phyloP scores from a whole-genome alignment of 169 alveolate genomes.

The Besnoitia besnoiti region DNA sequence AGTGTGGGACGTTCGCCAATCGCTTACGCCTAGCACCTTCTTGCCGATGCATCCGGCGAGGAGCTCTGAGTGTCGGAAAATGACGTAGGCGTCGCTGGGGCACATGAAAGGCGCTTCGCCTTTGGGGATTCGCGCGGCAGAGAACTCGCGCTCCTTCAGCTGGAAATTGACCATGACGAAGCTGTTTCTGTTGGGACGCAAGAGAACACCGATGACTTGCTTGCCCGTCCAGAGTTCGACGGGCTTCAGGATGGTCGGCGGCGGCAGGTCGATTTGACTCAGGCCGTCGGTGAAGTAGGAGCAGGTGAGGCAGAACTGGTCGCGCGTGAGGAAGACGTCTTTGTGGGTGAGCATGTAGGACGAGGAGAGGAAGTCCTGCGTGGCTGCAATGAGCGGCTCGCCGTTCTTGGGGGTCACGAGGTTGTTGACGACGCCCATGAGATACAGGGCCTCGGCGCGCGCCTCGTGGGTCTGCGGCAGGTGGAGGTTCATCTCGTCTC shows the following conservation, averaged over 20 bases:
- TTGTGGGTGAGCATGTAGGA: conserved; percentile 94
- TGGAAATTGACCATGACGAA: conserved; percentile 70
- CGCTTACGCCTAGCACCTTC: conserved; percentile 88
- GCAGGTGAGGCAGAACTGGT: conserved; percentile 90
- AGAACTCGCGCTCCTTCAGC: conserved; percentile 63
- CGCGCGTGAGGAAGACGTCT: conserved; percentile 93
- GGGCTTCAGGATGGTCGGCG: conserved; percentile 94
- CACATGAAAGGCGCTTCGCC: conserved; percentile 73
- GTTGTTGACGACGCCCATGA: conserved; percentile 95
- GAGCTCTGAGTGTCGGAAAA: conserved; percentile 94
- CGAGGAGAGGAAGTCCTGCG: conserved; percentile 93
- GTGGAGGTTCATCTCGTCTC: conserved; percentile 99
- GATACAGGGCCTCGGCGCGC: conserved; percentile 76
- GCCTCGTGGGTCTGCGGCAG: conserved; percentile 98
- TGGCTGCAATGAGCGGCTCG: conserved; percentile 96
- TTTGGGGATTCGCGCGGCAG: not conserved
- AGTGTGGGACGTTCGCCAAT: not conserved
- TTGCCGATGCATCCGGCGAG: conserved; percentile 96
- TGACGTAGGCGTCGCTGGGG: conserved; percentile 95
- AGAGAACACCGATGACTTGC: conserved; percentile 91
- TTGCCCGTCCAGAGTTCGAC: conserved; percentile 99
- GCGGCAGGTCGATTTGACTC: conserved; percentile 84
- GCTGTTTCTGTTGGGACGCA: conserved; percentile 91
- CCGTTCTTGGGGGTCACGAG: conserved; percentile 98
- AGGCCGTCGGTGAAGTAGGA: conserved; percentile 93